Percentiles rank a stretch among this genome's conserved stretches.
Evolutionary conservation across 192 early-diverging fungal species (phyloP).

Genomic region (Backusella macrospora): DNA sequence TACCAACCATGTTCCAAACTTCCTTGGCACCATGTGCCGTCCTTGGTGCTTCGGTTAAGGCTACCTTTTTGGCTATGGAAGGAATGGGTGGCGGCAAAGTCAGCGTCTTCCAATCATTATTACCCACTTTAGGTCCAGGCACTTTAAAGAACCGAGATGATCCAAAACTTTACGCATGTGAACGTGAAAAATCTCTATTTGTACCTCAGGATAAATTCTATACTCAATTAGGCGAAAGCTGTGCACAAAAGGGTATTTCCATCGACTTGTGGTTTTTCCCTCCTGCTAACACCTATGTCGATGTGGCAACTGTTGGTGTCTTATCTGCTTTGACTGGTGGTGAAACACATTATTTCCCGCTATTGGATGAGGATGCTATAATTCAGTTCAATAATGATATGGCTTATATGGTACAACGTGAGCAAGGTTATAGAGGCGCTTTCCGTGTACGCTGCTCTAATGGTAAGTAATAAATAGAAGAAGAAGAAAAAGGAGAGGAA

Average conservation of each 20-base stretch:
- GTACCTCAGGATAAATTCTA: slow-evolving; percentile 88
- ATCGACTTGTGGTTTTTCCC: slow-evolving; percentile 95
- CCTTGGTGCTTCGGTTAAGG: slow-evolving; percentile 82
- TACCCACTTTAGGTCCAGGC: slow-evolving; percentile 90
- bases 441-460: slow-evolving; percentile 90
- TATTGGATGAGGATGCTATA: slow-evolving; percentile 83
- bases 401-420: slow-evolving; percentile 53
- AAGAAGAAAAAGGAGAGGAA: no score
- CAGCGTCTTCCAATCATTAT: slow-evolving; percentile 83
- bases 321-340: slow-evolving; percentile 88
- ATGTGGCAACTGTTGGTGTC: slow-evolving; percentile 46
- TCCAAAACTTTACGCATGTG: slow-evolving; percentile 84
- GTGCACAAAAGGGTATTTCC: slow-evolving; percentile 79
- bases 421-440: slow-evolving; percentile 86
- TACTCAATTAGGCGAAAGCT: slow-evolving; percentile 80
- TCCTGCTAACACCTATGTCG: neutral
- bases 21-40: slow-evolving; percentile 76
- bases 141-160: slow-evolving; percentile 87
- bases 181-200: slow-evolving; percentile 89
- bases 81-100: slow-evolving; percentile 78
- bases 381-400: slow-evolving; percentile 75
- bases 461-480: slow-evolving; percentile 44
- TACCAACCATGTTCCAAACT: slow-evolving; percentile 83
- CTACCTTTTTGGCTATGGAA: slow-evolving; percentile 73
- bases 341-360: slow-evolving; percentile 77